phyloP scores from a whole-genome alignment of 257 asterid genomes.

The Leptodermis oblonga region DNA sequence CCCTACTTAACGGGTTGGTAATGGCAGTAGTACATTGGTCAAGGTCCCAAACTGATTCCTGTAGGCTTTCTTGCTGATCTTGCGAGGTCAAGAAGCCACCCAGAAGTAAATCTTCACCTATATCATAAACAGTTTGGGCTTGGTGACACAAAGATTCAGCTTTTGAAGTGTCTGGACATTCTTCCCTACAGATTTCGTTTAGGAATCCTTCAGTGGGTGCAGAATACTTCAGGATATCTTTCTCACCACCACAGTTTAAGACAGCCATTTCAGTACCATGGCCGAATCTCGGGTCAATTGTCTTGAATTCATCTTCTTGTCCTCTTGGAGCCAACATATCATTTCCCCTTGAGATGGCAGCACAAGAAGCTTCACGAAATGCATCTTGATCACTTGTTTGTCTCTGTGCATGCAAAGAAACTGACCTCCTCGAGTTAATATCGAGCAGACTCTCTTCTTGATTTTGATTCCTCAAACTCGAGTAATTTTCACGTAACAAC shows the following conservation, averaged over 20 bases:
- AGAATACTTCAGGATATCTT: slow-evolving; percentile 8
- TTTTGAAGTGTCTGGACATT: slow-evolving; percentile 18
- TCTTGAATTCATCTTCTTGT: slow-evolving; percentile 21
- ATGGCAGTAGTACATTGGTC: background rate
- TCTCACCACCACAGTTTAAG: slow-evolving; percentile 17
- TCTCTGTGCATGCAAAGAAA: background rate
- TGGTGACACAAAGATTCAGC: slow-evolving; percentile 18
- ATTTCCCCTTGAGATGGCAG: slow-evolving; percentile 10
- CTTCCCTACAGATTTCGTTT: slow-evolving; percentile 10
- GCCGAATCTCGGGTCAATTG: slow-evolving; percentile 17
- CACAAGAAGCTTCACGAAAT: slow-evolving; percentile 9
- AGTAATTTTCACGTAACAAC: background rate
- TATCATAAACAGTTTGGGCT: slow-evolving; percentile 4
- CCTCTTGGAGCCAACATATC: slow-evolving; percentile 16
- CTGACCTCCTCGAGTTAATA: slow-evolving; percentile 5
- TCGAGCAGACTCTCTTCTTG: background rate
- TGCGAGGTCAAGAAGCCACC: slow-evolving; percentile 16
- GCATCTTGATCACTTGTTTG: slow-evolving; percentile 3
- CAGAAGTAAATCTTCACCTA: slow-evolving; percentile 16
- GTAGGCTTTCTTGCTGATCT: slow-evolving; percentile 15
- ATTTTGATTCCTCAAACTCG: background rate
- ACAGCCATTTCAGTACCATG: slow-evolving; percentile 21
- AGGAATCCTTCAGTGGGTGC: slow-evolving; percentile 19
- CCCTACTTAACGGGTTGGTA: background rate
- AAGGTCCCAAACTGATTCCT: background rate